Base-by-base conservation (phyloP, 371 early-diverging fungal genomes). In the Mucor mucedo region DNA sequence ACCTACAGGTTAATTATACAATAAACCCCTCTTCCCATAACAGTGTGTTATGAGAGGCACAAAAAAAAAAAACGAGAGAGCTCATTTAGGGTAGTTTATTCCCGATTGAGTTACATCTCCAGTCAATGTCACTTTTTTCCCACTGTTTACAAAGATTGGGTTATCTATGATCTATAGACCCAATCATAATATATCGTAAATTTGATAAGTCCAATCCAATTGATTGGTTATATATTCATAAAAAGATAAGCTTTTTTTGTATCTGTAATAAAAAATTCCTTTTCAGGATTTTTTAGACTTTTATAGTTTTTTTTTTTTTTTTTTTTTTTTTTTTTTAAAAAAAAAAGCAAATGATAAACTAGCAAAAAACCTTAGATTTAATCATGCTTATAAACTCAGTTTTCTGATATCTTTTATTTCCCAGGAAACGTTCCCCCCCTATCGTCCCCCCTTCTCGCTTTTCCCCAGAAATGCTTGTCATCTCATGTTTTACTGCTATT, bases 81-180 rank as follows among this genome's bases (percentile, higher is more conserved):
- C 38, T 38, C 47, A 33, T 35, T 53, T 38, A 21, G n/a, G 53
- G 53, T 35, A 53, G 53, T 53, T 53, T 53, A 38, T 53, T 53
- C 53, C 53, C 53, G 38, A 53, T 53, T 53, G 21, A n/a, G 16
- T 13, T 52, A 33, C n/a, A 33, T 52, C 52, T 52, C 52, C 21
- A 21, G 21, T 21, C 21, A 21, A 52, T 52, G 32, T 52, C 28
- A 48, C 29, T 27, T 48, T 48, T 48, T 28, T 28, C 48, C 21
- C 48, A 21, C 48, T 28, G 8, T 48, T 48, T 6, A 27, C 28
- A 21, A 8, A 5, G 9, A 16, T 27, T 48, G 5, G 21, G 48
- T 48, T 48, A 48, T 48, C 48, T 48, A 48, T 44, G 44, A 44
- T 44, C 44, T 44, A n/a, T 10, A 44, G 5, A 44, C 16, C 44